A percentile compares a stretch with the other conserved stretches of the same genome.
Conservation (phyloP, 257 asterid genomes). For the Scutellaria barbata region DNA sequence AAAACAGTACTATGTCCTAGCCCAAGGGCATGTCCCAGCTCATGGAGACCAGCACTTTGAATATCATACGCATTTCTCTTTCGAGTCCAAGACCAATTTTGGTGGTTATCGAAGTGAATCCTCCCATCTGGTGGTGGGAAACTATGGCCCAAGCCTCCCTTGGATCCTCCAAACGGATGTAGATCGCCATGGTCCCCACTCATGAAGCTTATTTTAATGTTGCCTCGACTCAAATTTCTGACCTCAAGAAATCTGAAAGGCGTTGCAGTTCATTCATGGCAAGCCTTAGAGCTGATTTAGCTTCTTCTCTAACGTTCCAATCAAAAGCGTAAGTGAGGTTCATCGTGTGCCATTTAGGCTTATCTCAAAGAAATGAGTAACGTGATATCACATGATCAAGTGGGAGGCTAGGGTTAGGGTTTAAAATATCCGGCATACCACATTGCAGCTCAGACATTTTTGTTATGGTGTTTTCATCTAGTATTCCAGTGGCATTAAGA, state of each 20-base stretch:
- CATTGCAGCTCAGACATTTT: slow-evolving; percentile 24
- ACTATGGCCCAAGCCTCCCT: not conserved
- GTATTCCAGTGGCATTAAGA: not conserved
- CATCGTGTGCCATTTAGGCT: slow-evolving; percentile 1
- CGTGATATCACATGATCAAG: not conserved
- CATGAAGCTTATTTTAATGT: slow-evolving; percentile 23
- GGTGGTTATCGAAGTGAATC: slow-evolving; percentile 21
- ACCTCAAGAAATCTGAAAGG: slow-evolving; percentile 1
- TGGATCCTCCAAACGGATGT: not conserved
- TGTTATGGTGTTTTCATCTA: slow-evolving; percentile 17
- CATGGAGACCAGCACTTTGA: slow-evolving; percentile 24
- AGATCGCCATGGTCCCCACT: slow-evolving; percentile 20
- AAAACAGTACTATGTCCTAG: not conserved
- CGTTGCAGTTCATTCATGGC: not conserved
- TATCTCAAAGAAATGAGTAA: not conserved
- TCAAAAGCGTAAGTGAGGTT: not conserved
- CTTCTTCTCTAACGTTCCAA: not conserved
- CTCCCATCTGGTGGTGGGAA: slow-evolving; percentile 20
- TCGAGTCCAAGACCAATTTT: slow-evolving; percentile 3
- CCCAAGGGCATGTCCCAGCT: slow-evolving; percentile 39
- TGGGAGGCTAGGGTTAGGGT: not conserved
- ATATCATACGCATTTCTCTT: not conserved
- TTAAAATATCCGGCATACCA: slow-evolving; percentile 8
- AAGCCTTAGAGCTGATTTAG: not conserved
- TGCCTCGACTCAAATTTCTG: not conserved